phyloP scores from a whole-genome alignment of 345 rosid genomes.

The Corymbia maculata region DNA sequence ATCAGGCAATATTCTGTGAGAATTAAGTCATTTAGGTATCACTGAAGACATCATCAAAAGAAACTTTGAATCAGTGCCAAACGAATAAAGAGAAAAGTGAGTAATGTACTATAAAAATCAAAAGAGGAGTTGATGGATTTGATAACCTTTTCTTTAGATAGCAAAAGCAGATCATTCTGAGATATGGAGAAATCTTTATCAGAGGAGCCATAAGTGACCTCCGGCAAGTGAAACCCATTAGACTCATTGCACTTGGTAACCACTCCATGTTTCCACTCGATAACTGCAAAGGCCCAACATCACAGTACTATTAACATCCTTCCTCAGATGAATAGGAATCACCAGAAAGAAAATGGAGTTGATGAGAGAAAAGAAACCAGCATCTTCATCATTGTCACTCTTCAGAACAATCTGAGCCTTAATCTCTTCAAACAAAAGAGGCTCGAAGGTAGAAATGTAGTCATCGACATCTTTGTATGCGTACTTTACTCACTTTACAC shows the following conservation, averaged over 20 bases:
- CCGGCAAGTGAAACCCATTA: constrained; percentile 55
- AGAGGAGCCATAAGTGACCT: constrained; percentile 39
- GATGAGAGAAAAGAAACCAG: neutral
- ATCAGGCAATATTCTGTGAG: neutral
- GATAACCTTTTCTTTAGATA: constrained; percentile 69
- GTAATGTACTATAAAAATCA: neutral
- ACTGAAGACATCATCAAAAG: neutral
- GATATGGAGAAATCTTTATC: constrained; percentile 36
- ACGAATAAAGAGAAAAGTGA: neutral
- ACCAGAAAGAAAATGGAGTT: neutral
- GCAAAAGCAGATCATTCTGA: constrained; percentile 77
- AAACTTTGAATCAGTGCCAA: neutral
- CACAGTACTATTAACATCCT: neutral
- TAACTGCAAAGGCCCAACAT: constrained; percentile 19
- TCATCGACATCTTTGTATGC: constrained; percentile 64
- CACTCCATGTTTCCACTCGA: constrained; percentile 53
- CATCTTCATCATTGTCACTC: constrained; percentile 74
- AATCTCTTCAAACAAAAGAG: constrained; percentile 84
- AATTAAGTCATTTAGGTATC: neutral
- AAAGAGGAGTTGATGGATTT: neutral
- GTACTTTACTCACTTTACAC: constrained; percentile 47
- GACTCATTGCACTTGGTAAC: constrained; percentile 69
- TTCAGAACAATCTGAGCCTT: constrained; percentile 82
- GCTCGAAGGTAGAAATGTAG: constrained; percentile 76
- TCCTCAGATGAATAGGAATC: neutral